phyloP scores from a whole-genome alignment of 2,329 filamentous ascomycete species.

The Pyricularia grisea region DNA sequence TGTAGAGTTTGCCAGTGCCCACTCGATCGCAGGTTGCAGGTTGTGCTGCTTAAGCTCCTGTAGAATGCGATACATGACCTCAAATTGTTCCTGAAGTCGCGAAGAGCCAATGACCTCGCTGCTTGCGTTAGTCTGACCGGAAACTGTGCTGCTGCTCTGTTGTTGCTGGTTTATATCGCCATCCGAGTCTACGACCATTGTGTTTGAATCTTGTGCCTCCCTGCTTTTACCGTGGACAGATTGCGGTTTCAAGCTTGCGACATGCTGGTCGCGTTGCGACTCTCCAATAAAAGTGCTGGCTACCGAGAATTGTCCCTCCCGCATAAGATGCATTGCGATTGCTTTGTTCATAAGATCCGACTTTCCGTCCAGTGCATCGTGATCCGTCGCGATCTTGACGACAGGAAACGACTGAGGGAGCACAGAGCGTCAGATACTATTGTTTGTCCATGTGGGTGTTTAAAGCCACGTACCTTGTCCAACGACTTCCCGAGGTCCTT shows the following conservation, averaged over 20 bases:
- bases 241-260: neutral
- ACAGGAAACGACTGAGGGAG: slow-evolving; percentile 25
- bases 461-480: slow-evolving; percentile 52
- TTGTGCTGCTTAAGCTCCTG: slow-evolving; percentile 67
- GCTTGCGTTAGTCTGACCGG: neutral
- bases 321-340: slow-evolving; percentile 91
- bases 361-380: slow-evolving; percentile 70
- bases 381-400: slow-evolving; percentile 64
- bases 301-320: slow-evolving; percentile 87
- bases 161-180: slow-evolving; percentile 17
- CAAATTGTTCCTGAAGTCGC: slow-evolving; percentile 70
- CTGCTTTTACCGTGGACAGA: neutral
- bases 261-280: slow-evolving; percentile 26
- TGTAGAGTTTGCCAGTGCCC: slow-evolving; percentile 64
- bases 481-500: slow-evolving; percentile 78
- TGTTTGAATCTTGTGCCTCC: neutral
- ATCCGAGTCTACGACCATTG: slow-evolving; percentile 4
- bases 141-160: neutral
- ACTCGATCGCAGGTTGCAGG: slow-evolving; percentile 74
- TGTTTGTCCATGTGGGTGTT: no score
- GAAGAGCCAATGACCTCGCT: slow-evolving; percentile 42
- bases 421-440: neutral
- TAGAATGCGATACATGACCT: slow-evolving; percentile 85
- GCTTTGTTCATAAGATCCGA: slow-evolving; percentile 78
- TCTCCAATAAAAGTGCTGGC: slow-evolving; percentile 79